Percentiles rank a stretch among this genome's conserved stretches.
These are phyloP conservation scores for Nidula niveotomentosa DNA, from an alignment of 1,284 basidiomycete genomes.

Conservation along the genomic window DNA sequence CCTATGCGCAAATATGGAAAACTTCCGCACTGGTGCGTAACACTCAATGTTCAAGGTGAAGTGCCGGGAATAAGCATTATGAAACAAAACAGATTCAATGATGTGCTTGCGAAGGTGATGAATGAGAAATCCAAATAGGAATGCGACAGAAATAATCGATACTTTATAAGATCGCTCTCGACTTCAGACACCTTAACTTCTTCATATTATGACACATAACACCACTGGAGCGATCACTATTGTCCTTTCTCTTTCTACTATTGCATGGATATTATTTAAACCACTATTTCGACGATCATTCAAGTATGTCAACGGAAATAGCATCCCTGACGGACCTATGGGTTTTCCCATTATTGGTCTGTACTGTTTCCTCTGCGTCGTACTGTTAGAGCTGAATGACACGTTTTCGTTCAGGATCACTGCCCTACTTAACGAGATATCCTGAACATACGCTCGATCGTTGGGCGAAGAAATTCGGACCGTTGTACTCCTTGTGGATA, in stretches of 20 bases:
- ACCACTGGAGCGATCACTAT: conserved; percentile 16
- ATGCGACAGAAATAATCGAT: too few relatives aligned
- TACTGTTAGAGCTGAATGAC: background rate
- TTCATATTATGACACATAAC: conserved; percentile 12
- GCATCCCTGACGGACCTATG: conserved; percentile 24
- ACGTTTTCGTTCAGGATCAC: conserved; percentile 22
- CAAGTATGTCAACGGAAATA: conserved; percentile 17
- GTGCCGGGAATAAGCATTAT: too few relatives aligned
- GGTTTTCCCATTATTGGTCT: conserved; percentile 24
- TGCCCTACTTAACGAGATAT: conserved; percentile 32
- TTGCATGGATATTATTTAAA: too few relatives aligned
- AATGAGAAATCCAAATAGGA: too few relatives aligned
- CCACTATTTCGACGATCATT: conserved; percentile 4
- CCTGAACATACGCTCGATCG: conserved; percentile 33
- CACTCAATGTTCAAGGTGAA: too few relatives aligned
- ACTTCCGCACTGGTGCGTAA: too few relatives aligned
- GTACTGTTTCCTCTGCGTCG: background rate
- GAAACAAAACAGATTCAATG: too few relatives aligned
- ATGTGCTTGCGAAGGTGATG: too few relatives aligned
- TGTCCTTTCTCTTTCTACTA: background rate
- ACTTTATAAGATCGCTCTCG: background rate
- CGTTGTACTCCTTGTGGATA: conserved; percentile 35
- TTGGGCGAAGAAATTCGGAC: conserved; percentile 35
- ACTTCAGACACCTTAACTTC: background rate
- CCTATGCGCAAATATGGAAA: too few relatives aligned